A percentile compares a stretch with the other conserved stretches of the same genome.
These are phyloP conservation scores for Aspergillus chevalieri DNA, from an alignment of 2,329 filamentous ascomycete genomes.

Conservation along the genomic window DNA sequence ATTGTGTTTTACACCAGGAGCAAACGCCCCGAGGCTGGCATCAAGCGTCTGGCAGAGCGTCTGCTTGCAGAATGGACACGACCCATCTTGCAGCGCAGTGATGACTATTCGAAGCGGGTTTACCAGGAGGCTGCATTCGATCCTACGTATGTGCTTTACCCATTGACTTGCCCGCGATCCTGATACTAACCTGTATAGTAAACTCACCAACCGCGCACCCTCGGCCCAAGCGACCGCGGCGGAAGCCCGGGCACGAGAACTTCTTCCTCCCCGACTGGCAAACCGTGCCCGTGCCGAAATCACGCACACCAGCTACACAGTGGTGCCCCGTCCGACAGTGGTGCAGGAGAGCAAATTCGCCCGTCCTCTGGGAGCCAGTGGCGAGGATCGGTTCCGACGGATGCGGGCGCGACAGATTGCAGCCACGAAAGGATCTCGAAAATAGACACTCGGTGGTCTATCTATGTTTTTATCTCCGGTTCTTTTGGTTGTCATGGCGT, in stretches of 20 bases:
- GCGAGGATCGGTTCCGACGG: conserved; percentile 44
- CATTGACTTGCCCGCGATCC: neutral
- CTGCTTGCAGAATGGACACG: conserved; percentile 94
- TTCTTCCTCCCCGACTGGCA: conserved; percentile 48
- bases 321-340: conserved; percentile 55
- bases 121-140: conserved; percentile 56
- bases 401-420: conserved; percentile 45
- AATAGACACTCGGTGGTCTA: conserved; percentile 14
- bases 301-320: conserved; percentile 55
- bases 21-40: conserved; percentile 76
- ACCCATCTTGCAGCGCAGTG: conserved; percentile 85
- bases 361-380: conserved; percentile 41
- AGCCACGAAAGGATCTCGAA: conserved; percentile 34
- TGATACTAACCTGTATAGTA: conserved; percentile 21
- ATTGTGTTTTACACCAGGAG: conserved; percentile 96
- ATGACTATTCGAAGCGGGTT: conserved; percentile 84
- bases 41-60: conserved; percentile 90
- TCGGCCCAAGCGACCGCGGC: conserved; percentile 38
- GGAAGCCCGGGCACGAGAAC: conserved; percentile 46
- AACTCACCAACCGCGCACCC: conserved; percentile 29
- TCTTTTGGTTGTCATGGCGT: neutral
- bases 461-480: neutral
- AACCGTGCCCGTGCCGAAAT: conserved; percentile 56
- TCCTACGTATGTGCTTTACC: conserved; percentile 39
- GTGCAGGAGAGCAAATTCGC: conserved; percentile 41